Base-by-base conservation (phyloP, 495 filamentous ascomycete genomes). In the Penicillium cinerascens region DNA sequence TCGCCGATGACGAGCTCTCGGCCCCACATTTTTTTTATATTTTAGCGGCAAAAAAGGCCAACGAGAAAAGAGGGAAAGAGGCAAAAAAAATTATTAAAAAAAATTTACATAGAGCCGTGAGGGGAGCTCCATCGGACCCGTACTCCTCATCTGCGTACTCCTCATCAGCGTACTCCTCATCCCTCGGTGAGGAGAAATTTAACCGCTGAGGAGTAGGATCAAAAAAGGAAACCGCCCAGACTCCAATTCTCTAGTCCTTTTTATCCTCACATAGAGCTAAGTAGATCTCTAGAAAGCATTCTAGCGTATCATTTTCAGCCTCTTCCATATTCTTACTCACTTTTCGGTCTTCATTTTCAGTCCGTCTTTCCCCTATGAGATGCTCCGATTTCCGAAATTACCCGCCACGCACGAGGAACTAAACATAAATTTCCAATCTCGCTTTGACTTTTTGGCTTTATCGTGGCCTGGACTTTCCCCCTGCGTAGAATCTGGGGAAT, bases 171-270 rank as follows among this genome's bases (percentile, higher is more conserved):
- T n/a, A 33, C 11, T 33, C 45, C 21, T 38, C 48, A 39, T 52
- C 36, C 41, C 54, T 49, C 57, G 50, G 59, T 70, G 67, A 66
- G 67, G 67, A 70, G 67, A 66, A 65, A 64, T 13, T 58, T 59
- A 64, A 56, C 58, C 54, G 57, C 42, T 53, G 56, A 59, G 52
- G 54, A 52, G 53, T 47, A 38, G 26, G 6, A 38, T 20, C 15
- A 22, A 7, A 42, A 21, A 38, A 42, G 43, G 51, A 13, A 26
- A 47, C 18, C 7, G 21, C 37, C 20, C 17, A 23, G 18, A 20
- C 11, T 27, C 48, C 11, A 9, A 35, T 35, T 21, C 23, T 33
- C 22, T 23, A 17, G 26, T 8, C 20, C 38, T 42, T n/a, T 7
- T 11, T 26, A 33, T 33, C 9, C 26, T n/a, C 11, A 11, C 20